A percentile compares a stretch with the other conserved stretches of the same genome.
phyloP scores from a whole-genome alignment of 768 basidiomycete species.

The Trametes sanguinea region DNA sequence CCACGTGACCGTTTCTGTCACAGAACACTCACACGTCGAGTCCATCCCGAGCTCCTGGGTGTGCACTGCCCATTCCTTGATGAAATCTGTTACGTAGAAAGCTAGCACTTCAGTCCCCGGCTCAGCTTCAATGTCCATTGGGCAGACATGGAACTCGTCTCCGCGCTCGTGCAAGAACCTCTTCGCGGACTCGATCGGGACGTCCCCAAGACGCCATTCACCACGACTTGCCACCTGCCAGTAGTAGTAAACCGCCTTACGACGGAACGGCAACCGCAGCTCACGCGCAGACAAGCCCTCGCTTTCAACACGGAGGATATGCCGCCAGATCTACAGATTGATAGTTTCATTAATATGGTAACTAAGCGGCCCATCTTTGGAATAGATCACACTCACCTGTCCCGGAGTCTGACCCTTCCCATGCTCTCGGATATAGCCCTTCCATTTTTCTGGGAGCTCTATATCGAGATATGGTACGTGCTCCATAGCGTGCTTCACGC shows the following conservation, averaged over 20 bases:
- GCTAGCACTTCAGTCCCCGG: constrained; percentile 14
- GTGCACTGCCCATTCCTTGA: constrained; percentile 2
- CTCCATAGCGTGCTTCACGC: too few relatives aligned
- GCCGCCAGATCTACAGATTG: not conserved
- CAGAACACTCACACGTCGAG: constrained; percentile 13
- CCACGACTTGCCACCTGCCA: not conserved
- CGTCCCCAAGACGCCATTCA: too few relatives aligned
- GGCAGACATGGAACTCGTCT: not conserved
- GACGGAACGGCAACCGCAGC: too few relatives aligned
- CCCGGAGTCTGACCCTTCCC: not conserved
- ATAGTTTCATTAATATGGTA: too few relatives aligned
- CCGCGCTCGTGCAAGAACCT: not conserved
- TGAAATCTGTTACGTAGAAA: constrained; percentile 16
- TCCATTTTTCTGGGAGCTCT: constrained; percentile 16
- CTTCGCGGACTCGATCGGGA: not conserved
- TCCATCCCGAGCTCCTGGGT: constrained; percentile 22
- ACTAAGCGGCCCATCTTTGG: too few relatives aligned
- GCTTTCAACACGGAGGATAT: not conserved
- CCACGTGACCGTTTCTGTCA: too few relatives aligned
- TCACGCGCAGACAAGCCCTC: too few relatives aligned
- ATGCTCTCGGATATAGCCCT: constrained; percentile 11
- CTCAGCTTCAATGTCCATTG: constrained; percentile 5
- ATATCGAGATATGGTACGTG: constrained; percentile 11
- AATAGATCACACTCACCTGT: not conserved
- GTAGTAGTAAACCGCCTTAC: not conserved